phyloP scores from a whole-genome alignment of 345 rosid species.

The Pugionium cornutum region DNA sequence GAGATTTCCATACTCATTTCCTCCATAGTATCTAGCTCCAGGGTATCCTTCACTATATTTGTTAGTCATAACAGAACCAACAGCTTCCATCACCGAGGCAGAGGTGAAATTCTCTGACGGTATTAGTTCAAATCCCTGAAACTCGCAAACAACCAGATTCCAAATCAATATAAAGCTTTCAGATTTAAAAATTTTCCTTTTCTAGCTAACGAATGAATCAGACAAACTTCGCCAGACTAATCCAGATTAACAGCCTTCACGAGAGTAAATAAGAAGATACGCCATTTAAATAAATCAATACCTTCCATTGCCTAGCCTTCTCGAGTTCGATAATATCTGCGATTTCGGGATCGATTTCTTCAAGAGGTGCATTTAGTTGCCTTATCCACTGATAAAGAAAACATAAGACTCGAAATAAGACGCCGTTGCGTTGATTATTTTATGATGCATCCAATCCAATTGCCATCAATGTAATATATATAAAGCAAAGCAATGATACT shows the following conservation, averaged over 20 bases:
- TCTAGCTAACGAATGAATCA: not conserved
- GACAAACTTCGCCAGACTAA: constrained; percentile 3
- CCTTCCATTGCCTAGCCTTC: constrained; percentile 99
- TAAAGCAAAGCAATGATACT: not conserved
- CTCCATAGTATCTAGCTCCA: constrained; percentile 95
- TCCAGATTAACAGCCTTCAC: not conserved
- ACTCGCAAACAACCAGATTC: not conserved
- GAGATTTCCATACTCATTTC: constrained; percentile 68
- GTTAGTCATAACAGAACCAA: constrained; percentile 96
- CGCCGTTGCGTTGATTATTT: not conserved
- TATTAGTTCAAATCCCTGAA: constrained; percentile 87
- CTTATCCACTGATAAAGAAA: constrained; percentile 65
- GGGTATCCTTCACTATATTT: constrained; percentile 98
- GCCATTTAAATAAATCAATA: constrained; percentile 11
- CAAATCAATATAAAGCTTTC: constrained; percentile 6
- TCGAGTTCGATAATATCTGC: constrained; percentile 87
- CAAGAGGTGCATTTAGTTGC: constrained; percentile 78
- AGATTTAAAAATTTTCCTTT: not conserved
- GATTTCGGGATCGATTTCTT: constrained; percentile 85
- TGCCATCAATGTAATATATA: constrained; percentile 8
- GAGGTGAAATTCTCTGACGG: constrained; percentile 98
- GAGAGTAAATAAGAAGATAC: not conserved
- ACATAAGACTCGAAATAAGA: not conserved
- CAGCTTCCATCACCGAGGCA: constrained; percentile 91
- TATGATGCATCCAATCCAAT: constrained; percentile 18